Evolutionary conservation across 2,329 filamentous ascomycete species (phyloP), one percentile per base, ranked within the genome.

Genomic region (Pochonia chlamydosporia): DNA sequence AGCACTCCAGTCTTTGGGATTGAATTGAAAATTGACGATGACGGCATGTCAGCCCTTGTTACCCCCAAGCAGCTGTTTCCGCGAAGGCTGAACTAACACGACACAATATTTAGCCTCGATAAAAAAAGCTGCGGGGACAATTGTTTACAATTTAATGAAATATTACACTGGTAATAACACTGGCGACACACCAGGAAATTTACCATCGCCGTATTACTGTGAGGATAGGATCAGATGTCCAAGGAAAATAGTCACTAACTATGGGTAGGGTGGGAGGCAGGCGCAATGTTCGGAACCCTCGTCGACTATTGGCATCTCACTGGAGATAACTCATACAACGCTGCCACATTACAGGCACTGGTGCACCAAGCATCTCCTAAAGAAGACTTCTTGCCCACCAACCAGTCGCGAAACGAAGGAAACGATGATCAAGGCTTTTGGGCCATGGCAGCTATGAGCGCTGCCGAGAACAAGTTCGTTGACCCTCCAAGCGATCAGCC

Each of bases 381-480:
- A 51, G 58, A 63, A 11, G 78, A 86, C 60, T 86, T 75, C 60
- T 84, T 85, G 81, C 84, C 84, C 3, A 59, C 63, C n/a, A 85
- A 84, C 63, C 81, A 84, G 63, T 82, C 79, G 6, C 64, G 70
- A 41, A 75, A 74, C 2, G 65, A 76, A 51, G 84, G 84, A 53
- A 89, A 88, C 65, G 85, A 89, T 53, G 85, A 89, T 56, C 85
- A 89, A 63, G 84, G 86, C 5, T 92, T 93, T 67, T 95, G 89
- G 89, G 87, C 79, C n/a, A 77, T 93, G 72, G 81, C 88, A 1
- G 86, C 84, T 50, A 86, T 95, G 74, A 78, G 79, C 9, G 89
- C 89, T 3, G 84, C 85, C 31, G 89, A 95, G 66, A 79, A 84
- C 57, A 82, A 82, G 52, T 92, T 86, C 58, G 84, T 84, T 2